These are phyloP conservation scores for Hibiscus syriacus DNA, from an alignment of 345 rosid species.

Conservation along the genomic window DNA sequence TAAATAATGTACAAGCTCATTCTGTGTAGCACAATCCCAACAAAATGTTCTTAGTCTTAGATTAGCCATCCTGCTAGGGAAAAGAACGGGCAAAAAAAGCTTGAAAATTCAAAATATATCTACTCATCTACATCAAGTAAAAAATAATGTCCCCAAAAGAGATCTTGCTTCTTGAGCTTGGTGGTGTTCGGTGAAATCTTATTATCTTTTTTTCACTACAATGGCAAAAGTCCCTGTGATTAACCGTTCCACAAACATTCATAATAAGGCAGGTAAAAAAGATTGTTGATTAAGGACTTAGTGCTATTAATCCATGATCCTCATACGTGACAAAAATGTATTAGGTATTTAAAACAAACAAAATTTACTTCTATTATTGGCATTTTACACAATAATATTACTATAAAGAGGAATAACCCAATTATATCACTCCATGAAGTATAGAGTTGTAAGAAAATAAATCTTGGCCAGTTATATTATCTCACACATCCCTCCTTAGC, in stretches of 20 bases:
- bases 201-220: constrained; percentile 4
- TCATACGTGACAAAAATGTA: background rate
- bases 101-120: background rate
- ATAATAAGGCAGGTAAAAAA: background rate
- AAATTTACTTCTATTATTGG: background rate
- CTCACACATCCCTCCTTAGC: background rate
- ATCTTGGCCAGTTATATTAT: no score
- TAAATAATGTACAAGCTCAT: constrained; percentile 7
- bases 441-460: background rate
- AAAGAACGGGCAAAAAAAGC: background rate
- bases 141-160: constrained; percentile 1
- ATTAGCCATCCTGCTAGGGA: background rate
- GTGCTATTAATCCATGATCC: background rate
- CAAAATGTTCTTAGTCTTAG: background rate
- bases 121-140: background rate
- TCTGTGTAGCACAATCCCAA: background rate
- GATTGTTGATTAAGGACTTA: background rate
- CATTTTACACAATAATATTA: no score
- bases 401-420: background rate
- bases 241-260: constrained; percentile 1
- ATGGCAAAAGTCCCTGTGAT: background rate
- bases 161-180: constrained; percentile 5
- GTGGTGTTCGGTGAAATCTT: background rate
- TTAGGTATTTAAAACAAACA: background rate
- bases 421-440: background rate